phyloP scores from a whole-genome alignment of 2,329 filamentous ascomycete genomes.

The Fonsecaea erecta region DNA sequence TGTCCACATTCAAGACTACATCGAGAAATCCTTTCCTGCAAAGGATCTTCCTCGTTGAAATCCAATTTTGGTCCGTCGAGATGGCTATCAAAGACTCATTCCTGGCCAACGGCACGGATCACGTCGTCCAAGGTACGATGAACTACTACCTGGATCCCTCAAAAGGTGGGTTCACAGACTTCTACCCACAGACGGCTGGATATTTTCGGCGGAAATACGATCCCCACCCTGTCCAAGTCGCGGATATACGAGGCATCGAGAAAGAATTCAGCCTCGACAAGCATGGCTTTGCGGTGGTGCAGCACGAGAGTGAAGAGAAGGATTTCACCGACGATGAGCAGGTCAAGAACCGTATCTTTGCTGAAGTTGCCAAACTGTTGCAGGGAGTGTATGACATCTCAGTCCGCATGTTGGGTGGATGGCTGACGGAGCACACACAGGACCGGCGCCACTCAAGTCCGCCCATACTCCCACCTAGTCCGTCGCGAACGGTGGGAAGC shows the following conservation, averaged over 20 bases:
- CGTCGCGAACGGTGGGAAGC: slow-evolving; percentile 9
- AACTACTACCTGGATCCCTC: slow-evolving; percentile 14
- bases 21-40: not conserved
- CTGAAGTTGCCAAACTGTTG: slow-evolving; percentile 52
- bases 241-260: slow-evolving; percentile 10
- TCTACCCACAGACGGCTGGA: slow-evolving; percentile 16
- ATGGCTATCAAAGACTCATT: slow-evolving; percentile 16
- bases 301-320: slow-evolving; percentile 45
- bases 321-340: slow-evolving; percentile 50
- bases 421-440: not conserved
- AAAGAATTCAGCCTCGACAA: slow-evolving; percentile 51
- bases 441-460: slow-evolving; percentile 19
- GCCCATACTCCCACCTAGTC: slow-evolving; percentile 14
- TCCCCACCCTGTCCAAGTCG: not conserved
- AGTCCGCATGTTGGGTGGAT: not conserved
- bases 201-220: slow-evolving; percentile 5
- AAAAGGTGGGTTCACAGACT: not conserved
- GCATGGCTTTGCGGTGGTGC: slow-evolving; percentile 52
- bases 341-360: slow-evolving; percentile 50
- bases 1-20: not conserved
- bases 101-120: not conserved
- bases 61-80: not conserved
- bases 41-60: not conserved
- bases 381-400: slow-evolving; percentile 42
- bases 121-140: slow-evolving; percentile 3